A percentile compares a stretch with the other conserved stretches of the same genome.
These are phyloP conservation scores for Phytopythium litorale DNA, from an alignment of 352 stramenopile genomes.

Conservation along the genomic window DNA sequence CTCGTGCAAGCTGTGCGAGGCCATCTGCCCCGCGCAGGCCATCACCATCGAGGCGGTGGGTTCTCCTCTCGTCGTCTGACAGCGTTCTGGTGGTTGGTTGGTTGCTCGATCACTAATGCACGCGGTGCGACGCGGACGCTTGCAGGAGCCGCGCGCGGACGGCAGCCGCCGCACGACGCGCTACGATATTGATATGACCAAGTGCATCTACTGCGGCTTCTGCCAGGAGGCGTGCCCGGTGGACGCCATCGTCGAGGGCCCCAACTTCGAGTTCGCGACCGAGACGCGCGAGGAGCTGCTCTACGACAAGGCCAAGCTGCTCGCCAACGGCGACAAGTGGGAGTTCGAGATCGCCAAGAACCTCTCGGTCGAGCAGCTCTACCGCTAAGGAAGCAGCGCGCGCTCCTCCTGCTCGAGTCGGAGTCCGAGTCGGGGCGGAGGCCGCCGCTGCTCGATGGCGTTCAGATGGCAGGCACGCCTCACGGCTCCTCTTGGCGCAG, in stretches of 20 bases:
- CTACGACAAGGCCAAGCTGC: conserved; percentile 99
- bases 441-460: too few relatives aligned
- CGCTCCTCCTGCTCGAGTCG: neutral
- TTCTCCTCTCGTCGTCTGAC: neutral
- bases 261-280: conserved; percentile 99
- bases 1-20: conserved; percentile 99
- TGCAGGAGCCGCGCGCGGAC: conserved; percentile 94
- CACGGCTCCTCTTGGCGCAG: neutral
- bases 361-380: conserved; percentile 97
- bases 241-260: conserved; percentile 99
- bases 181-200: conserved; percentile 99
- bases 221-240: conserved; percentile 96
- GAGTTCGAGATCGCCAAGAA: conserved; percentile 99
- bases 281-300: conserved; percentile 99
- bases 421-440: too few relatives aligned
- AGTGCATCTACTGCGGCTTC: conserved; percentile 99
- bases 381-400: conserved; percentile 85
- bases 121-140: too few relatives aligned
- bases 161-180: conserved; percentile 97
- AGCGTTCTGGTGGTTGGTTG: neutral
- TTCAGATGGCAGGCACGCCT: too few relatives aligned
- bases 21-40: conserved; percentile 98
- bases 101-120: too few relatives aligned
- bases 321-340: conserved; percentile 99
- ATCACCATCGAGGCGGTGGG: conserved; percentile 98